These are phyloP conservation scores for Calycina marina DNA, from an alignment of 2,329 filamentous ascomycete genomes.

Conservation along the genomic window DNA sequence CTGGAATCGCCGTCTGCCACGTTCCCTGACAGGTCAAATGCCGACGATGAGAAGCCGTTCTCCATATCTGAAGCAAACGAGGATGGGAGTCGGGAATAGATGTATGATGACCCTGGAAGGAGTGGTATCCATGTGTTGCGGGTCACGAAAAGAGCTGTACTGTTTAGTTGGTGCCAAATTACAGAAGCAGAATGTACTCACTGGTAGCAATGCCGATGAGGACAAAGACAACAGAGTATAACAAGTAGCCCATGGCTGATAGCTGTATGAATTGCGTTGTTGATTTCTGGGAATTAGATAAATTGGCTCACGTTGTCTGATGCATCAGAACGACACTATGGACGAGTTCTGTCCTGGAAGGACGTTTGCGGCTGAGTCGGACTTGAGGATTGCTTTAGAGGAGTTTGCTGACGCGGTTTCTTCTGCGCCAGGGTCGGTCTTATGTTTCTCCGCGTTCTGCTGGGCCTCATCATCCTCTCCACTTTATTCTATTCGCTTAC, in stretches of 20 bases:
- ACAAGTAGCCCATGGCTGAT: conserved; percentile 75
- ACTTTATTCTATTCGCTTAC: too few relatives aligned
- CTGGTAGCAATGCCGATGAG: conserved; percentile 58
- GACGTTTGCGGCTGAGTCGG: too few relatives aligned
- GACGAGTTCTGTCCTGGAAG: too few relatives aligned
- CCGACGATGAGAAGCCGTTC: conserved; percentile 66
- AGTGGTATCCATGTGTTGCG: conserved; percentile 62
- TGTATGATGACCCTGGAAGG: conserved; percentile 45
- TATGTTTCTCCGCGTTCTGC: too few relatives aligned
- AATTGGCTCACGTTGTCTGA: background rate
- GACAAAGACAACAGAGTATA: conserved; percentile 63
- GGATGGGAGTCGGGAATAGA: conserved; percentile 65
- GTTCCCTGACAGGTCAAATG: conserved; percentile 74
- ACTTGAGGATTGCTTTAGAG: too few relatives aligned
- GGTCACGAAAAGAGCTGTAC: conserved; percentile 68
- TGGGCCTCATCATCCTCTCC: too few relatives aligned
- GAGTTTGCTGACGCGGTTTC: too few relatives aligned
- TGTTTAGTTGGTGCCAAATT: background rate
- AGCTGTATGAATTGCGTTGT: too few relatives aligned
- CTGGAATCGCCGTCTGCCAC: conserved; percentile 65
- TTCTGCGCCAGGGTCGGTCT: too few relatives aligned
- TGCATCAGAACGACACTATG: too few relatives aligned
- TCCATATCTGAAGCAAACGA: conserved; percentile 78
- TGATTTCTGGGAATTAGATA: too few relatives aligned
- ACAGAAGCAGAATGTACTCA: conserved; percentile 25